phyloP scores from a whole-genome alignment of 495 filamentous ascomycete species.

The Lophiostoma macrostomum region DNA sequence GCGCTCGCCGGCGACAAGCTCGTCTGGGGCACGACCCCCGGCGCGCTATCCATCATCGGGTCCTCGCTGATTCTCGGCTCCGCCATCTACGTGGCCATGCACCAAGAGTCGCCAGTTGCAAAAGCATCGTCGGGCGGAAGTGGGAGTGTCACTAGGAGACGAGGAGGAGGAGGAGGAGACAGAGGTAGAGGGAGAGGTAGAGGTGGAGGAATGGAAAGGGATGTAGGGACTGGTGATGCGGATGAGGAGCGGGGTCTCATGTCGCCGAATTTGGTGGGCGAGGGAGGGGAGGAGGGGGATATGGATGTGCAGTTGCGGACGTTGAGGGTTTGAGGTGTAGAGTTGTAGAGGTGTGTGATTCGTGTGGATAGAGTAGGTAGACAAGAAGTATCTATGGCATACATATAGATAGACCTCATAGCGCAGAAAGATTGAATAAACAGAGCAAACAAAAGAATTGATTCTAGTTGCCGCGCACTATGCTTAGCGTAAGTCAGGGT shows the following conservation, averaged over 20 bases:
- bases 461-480: too few species aligned
- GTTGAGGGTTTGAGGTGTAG: conserved; percentile 22
- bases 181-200: conserved; percentile 26
- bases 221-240: too few species aligned
- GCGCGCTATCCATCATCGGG: conserved; percentile 63
- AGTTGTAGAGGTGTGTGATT: too few species aligned
- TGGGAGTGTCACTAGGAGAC: conserved; percentile 14
- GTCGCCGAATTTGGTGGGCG: conserved; percentile 8
- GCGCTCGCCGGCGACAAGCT: conserved; percentile 77
- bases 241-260: conserved; percentile 20
- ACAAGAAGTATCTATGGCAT: too few species aligned
- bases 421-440: too few species aligned
- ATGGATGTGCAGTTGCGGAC: conserved; percentile 28
- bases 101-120: too few species aligned
- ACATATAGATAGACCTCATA: too few species aligned
- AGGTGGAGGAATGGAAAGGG: conserved; percentile 17
- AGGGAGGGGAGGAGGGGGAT: conserved; percentile 20
- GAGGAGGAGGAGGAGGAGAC: conserved; percentile 17
- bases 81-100: conserved; percentile 74
- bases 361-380: too few species aligned
- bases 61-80: conserved; percentile 76
- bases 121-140: too few species aligned
- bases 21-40: conserved; percentile 70
- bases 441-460: too few species aligned
- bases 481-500: too few species aligned